phyloP scores from a whole-genome alignment of 495 filamentous ascomycete species.

The Neurospora africana region DNA sequence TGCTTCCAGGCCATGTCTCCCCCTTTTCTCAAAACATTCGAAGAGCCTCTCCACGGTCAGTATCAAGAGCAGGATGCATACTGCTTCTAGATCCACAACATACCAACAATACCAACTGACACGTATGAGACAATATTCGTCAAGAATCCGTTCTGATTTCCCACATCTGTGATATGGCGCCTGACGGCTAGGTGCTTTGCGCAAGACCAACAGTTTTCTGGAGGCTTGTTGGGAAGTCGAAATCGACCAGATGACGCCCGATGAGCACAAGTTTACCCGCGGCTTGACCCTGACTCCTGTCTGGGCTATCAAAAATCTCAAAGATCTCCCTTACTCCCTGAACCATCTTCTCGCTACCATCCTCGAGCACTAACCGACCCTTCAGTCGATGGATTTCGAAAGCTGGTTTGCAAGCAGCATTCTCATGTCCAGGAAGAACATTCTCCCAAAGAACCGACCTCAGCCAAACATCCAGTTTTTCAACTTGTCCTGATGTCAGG shows the following conservation, averaged over 20 bases:
- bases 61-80: background rate
- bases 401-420: constrained; percentile 2
- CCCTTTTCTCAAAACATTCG: background rate
- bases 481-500: constrained; percentile 42
- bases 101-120: background rate
- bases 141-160: background rate
- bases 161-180: background rate
- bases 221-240: constrained; percentile 34
- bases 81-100: background rate
- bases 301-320: constrained; percentile 64
- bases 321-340: constrained; percentile 92
- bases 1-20: background rate
- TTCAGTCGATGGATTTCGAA: constrained; percentile 84
- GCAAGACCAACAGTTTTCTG: constrained; percentile 11
- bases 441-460: constrained; percentile 76
- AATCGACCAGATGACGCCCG: constrained; percentile 50
- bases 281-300: constrained; percentile 4
- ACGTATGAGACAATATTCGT: background rate
- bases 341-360: constrained; percentile 61
- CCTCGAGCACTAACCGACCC: constrained; percentile 52
- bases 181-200: background rate
- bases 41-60: background rate
- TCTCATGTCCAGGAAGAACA: constrained; percentile 39
- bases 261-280: constrained; percentile 73
- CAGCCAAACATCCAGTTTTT: constrained; percentile 69